These are phyloP conservation scores for Globisporangium echinulatum DNA, from an alignment of 352 stramenopile species.

Conservation along the genomic window DNA sequence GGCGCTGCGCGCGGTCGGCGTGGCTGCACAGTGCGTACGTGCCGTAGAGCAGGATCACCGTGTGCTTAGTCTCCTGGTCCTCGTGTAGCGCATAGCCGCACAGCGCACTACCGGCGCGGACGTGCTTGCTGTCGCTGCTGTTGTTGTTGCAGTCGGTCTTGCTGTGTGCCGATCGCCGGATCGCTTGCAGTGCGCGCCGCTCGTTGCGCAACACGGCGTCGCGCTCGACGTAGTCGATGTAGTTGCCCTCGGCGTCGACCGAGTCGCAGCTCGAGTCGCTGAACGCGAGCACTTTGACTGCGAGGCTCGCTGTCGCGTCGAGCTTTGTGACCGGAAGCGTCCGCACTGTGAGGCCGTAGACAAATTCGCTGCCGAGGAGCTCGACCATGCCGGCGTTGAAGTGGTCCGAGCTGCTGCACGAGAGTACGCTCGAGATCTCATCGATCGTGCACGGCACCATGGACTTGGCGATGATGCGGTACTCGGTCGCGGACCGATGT, in stretches of 20 bases:
- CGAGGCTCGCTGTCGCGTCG: constrained; percentile 5
- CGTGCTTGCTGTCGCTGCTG: background rate
- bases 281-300: constrained; percentile 18
- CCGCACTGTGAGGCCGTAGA: constrained; percentile 19
- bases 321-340: constrained; percentile 4
- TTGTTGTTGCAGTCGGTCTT: background rate
- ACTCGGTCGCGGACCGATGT: constrained; percentile 10
- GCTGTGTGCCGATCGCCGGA: background rate
- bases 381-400: constrained; percentile 27
- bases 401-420: constrained; percentile 15
- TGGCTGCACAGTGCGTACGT: constrained; percentile 2
- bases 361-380: constrained; percentile 18
- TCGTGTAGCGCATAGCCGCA: constrained; percentile 21
- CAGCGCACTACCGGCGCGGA: constrained; percentile 6
- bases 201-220: background rate
- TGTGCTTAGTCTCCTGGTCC: constrained; percentile 14
- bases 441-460: constrained; percentile 17
- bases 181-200: constrained; percentile 13
- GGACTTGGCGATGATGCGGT: constrained; percentile 14
- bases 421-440: constrained; percentile 19
- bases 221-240: constrained; percentile 19
- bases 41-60: constrained; percentile 15
- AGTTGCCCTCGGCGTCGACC: constrained; percentile 9
- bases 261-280: constrained; percentile 7
- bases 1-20: constrained; percentile 3